Evolutionary conservation across 192 early-diverging fungal species (phyloP), one percentile per base, ranked within the genome.

Genomic region (Coemansia sp.): DNA sequence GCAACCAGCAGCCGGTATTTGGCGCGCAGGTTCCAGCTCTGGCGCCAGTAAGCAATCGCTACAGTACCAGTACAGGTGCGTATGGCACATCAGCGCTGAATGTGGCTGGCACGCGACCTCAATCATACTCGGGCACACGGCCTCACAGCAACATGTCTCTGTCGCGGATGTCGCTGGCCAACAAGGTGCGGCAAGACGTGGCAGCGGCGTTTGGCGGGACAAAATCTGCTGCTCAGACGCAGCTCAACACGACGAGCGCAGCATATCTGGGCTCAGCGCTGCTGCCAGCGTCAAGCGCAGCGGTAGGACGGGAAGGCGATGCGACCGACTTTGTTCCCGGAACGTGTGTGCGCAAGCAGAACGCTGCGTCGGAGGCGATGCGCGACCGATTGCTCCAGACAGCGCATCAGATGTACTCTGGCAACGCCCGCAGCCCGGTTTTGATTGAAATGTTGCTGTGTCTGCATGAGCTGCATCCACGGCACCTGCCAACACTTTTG

Each of bases 401-500:
- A 54, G 86, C 86, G 6, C 88, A 89, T 62, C 71, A 63, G 54
- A 60, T 90, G 14, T 89, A 92, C 65, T 80, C 84, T 21, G 55
- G 70, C 37, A 79, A 82, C 21, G 75, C 86, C 12, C 71, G 84
- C 56, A 84, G 67, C 45, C 86, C 83, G 1, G 71, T 75, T 9
- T 75, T 87, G 27, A 54, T 86, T 14, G 77, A 82, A 12, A 76
- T 87, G 60, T 81, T 85, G n/a, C 63, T 50, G 37, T 61, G 48
- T 10, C 56, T 88, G 55, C 86, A 88, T 39, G 69, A 71, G 14
- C 76, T 80, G 35, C 84, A 83, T 55, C 83, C 79, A 14, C 78
- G 76, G 11, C 92, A 94, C 72, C 73, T 96, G 53, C 92, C 93
- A 12, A 94, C 91, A 11, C 82, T 94, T 6, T 83, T 96, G 17